A percentile compares a stretch with the other conserved stretches of the same genome.
These are phyloP conservation scores for Solanum lignicaule DNA, from an alignment of 257 asterid genomes.

Conservation along the genomic window DNA sequence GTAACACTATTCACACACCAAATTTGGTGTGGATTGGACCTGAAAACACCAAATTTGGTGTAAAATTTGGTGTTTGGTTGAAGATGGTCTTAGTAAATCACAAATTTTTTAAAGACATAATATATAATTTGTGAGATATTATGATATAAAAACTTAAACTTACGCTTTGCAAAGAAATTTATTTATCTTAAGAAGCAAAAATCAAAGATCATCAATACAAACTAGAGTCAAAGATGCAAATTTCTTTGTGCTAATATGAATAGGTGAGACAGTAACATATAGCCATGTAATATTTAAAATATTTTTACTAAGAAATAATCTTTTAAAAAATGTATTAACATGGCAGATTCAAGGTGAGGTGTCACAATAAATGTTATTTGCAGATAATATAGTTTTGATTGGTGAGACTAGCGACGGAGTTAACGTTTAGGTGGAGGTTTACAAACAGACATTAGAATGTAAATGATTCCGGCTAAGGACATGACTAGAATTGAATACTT, in stretches of 20 bases:
- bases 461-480: not conserved
- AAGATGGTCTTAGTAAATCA: not conserved
- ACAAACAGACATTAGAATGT: not conserved
- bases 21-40: no score
- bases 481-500: not conserved
- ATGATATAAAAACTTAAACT: not conserved
- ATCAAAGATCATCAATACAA: not conserved
- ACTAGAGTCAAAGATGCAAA: not conserved
- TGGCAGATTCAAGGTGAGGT: not conserved
- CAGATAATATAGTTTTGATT: not conserved
- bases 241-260: not conserved
- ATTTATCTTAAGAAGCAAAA: not conserved
- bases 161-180: not conserved
- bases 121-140: not conserved
- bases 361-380: not conserved
- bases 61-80: no score
- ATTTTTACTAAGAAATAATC: not conserved
- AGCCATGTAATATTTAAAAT: not conserved
- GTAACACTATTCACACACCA: no score
- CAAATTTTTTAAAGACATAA: not conserved
- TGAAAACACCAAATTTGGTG: no score
- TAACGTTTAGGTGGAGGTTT: not conserved
- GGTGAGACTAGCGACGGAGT: not conserved
- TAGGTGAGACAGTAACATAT: not conserved
- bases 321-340: not conserved